A percentile compares a stretch with the other conserved stretches of the same genome.
These are phyloP conservation scores for Candida broadrunensis DNA, from an alignment of 805 yeast genomes.

Conservation along the genomic window DNA sequence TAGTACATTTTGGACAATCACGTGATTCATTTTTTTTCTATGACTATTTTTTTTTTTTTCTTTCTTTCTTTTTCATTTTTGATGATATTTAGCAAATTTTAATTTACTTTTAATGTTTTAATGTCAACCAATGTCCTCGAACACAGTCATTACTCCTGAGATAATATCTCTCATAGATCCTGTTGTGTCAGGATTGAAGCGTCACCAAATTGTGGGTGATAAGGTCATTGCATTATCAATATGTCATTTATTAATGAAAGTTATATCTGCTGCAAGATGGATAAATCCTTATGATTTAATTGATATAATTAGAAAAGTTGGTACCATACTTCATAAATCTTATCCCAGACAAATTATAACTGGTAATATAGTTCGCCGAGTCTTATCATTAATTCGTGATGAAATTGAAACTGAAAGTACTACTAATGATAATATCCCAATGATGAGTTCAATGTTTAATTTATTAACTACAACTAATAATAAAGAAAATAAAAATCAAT, in stretches of 20 bases:
- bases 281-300: conserved; percentile 65
- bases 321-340: conserved; percentile 66
- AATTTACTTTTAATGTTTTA: no score
- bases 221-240: conserved; percentile 82
- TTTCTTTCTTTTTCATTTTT: no score
- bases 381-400: conserved; percentile 81
- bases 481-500: conserved; percentile 19
- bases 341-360: conserved; percentile 87
- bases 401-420: conserved; percentile 58
- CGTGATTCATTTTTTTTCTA: no score
- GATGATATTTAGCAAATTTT: no score
- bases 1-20: no score
- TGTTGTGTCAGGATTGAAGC: conserved; percentile 56
- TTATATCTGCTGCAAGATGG: conserved; percentile 90
- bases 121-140: background rate
- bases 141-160: conserved; percentile 27
- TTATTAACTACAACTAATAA: conserved; percentile 54
- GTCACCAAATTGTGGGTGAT: conserved; percentile 82
- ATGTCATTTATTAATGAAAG: conserved; percentile 81
- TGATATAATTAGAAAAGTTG: conserved; percentile 67
- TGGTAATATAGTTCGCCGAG: conserved; percentile 89
- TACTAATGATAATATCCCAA: conserved; percentile 41
- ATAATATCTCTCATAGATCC: conserved; percentile 35
- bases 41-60: no score
- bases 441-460: conserved; percentile 84